Evolutionary conservation across 768 basidiomycete species (phyloP).

Genomic region (Lenzites betulinus): DNA sequence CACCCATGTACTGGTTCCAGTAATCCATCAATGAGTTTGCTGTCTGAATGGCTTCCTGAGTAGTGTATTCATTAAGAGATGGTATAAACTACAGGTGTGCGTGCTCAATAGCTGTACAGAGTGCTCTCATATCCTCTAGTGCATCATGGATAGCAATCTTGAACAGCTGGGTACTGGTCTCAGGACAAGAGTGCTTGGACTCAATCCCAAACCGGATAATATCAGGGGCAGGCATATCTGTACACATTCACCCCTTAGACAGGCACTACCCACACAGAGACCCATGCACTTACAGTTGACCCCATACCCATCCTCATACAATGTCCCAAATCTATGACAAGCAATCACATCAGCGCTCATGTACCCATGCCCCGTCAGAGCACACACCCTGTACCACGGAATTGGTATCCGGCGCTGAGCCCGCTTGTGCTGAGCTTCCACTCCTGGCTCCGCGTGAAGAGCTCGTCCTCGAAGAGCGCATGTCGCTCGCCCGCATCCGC

Average conservation of each 20-base stretch:
- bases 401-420: slow-evolving; percentile 80
- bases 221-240: slow-evolving; percentile 80
- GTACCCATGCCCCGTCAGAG: neutral
- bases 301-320: slow-evolving; percentile 86
- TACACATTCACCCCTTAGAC: neutral
- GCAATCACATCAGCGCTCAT: neutral
- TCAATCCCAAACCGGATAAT: slow-evolving; percentile 93
- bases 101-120: slow-evolving; percentile 18
- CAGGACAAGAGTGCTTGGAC: slow-evolving; percentile 70
- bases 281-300: slow-evolving; percentile 74
- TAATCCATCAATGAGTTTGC: neutral
- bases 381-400: slow-evolving; percentile 82
- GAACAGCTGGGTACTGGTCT: slow-evolving; percentile 73
- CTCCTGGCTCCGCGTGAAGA: slow-evolving; percentile 71
- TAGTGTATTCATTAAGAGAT: neutral
- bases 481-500: slow-evolving; percentile 55
- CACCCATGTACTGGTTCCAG: neutral
- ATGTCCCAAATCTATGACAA: slow-evolving; percentile 68
- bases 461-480: slow-evolving; percentile 72
- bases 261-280: neutral
- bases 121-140: slow-evolving; percentile 64
- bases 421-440: slow-evolving; percentile 94
- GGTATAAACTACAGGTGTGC: slow-evolving; percentile 19
- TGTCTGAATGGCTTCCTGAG: neutral
- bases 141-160: slow-evolving; percentile 61